A percentile compares a stretch with the other conserved stretches of the same genome.
These are phyloP conservation scores for Dictyophora rubrovolvata DNA, from an alignment of 768 basidiomycete species.

Conservation along the genomic window DNA sequence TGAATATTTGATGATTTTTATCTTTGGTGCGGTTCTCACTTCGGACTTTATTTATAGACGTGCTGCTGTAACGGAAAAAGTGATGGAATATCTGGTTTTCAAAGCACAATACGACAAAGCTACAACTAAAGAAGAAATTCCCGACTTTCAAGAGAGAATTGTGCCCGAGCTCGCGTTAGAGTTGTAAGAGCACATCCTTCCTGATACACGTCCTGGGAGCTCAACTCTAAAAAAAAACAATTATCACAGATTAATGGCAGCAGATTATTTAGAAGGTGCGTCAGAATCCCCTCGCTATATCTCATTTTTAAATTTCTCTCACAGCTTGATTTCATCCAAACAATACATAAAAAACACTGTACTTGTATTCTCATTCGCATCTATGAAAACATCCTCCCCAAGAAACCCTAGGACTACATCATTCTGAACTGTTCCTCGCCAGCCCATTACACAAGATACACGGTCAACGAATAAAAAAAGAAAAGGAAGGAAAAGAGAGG, in stretches of 20 bases:
- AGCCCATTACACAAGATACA: too few species aligned
- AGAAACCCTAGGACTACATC: too few species aligned
- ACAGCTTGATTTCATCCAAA: not conserved
- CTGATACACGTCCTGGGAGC: not conserved
- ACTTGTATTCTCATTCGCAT: too few species aligned
- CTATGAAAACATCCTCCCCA: too few species aligned
- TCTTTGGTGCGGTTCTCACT: not conserved
- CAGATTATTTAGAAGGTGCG: constrained; percentile 24
- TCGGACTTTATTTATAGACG: constrained; percentile 22
- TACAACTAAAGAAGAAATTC: constrained; percentile 66
- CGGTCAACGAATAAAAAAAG: too few species aligned
- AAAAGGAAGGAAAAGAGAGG: too few species aligned
- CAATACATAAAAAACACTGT: not conserved
- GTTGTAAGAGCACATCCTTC: constrained; percentile 44
- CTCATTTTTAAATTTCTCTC: not conserved
- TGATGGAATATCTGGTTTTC: constrained; percentile 84
- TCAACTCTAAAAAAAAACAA: not conserved
- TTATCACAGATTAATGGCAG: constrained; percentile 22
- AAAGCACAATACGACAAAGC: constrained; percentile 68
- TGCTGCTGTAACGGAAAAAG: constrained; percentile 65
- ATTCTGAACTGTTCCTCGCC: too few species aligned
- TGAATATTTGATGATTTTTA: not conserved
- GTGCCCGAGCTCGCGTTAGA: constrained; percentile 83
- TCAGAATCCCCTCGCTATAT: not conserved
- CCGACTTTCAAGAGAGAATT: constrained; percentile 77